These are phyloP conservation scores for Eucalyptus rudis DNA, from an alignment of 345 rosid species.

Conservation along the genomic window DNA sequence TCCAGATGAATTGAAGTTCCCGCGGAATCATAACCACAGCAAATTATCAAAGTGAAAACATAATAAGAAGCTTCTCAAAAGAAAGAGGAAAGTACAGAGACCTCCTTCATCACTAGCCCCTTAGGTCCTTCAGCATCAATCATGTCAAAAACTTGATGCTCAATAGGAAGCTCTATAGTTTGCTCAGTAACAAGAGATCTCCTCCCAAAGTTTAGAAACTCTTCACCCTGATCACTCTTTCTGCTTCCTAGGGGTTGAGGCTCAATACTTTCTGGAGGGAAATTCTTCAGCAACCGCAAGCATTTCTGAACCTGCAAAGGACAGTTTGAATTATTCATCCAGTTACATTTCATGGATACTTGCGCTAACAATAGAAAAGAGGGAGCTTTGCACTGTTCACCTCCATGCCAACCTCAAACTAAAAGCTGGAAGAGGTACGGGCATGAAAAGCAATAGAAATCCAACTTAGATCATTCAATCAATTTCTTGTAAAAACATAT, in stretches of 20 bases:
- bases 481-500: background rate
- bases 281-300: background rate
- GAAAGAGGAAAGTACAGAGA: constrained; percentile 3
- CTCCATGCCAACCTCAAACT: background rate
- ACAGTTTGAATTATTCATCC: background rate
- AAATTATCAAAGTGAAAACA: background rate
- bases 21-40: background rate
- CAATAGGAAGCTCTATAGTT: constrained; percentile 68
- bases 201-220: constrained; percentile 58
- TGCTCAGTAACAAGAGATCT: constrained; percentile 45
- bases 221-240: constrained; percentile 14
- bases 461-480: background rate
- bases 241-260: constrained; percentile 1
- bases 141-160: constrained; percentile 79
- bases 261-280: background rate
- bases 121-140: constrained; percentile 67
- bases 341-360: background rate
- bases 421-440: background rate
- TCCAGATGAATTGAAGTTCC: background rate
- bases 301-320: constrained; percentile 1
- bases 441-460: background rate
- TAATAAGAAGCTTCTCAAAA: background rate
- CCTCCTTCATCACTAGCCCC: constrained; percentile 71
- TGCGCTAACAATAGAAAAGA: background rate
- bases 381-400: background rate